Evolutionary conservation across 768 basidiomycete species (phyloP).

Genomic region (Suillus variegatus): DNA sequence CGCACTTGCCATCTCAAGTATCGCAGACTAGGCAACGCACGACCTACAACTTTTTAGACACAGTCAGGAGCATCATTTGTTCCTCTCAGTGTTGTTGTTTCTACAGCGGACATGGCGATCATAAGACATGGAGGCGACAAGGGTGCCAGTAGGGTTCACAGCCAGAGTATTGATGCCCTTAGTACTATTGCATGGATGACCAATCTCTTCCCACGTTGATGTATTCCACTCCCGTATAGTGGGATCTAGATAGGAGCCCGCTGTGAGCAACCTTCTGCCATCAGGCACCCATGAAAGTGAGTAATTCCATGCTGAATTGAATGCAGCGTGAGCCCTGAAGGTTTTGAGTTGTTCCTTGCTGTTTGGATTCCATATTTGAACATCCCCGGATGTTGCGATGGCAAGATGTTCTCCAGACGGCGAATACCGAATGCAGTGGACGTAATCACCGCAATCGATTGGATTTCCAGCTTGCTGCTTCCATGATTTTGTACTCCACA

Average conservation of each 20-base stretch:
- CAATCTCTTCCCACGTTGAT: background rate
- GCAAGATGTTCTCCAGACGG: background rate
- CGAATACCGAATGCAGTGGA: background rate
- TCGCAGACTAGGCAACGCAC: too few species aligned
- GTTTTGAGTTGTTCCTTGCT: background rate
- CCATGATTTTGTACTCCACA: background rate
- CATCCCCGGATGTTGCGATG: background rate
- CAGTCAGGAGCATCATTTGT: too few species aligned
- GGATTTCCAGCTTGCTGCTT: background rate
- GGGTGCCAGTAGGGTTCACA: background rate
- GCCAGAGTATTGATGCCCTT: background rate
- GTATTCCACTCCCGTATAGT: background rate
- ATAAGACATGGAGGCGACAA: too few species aligned
- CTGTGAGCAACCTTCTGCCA: background rate
- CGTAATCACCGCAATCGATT: background rate
- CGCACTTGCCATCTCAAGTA: too few species aligned
- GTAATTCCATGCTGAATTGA: background rate
- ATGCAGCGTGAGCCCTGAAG: background rate
- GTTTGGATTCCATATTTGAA: background rate
- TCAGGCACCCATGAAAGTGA: background rate
- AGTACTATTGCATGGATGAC: background rate
- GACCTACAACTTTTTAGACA: slow-evolving; percentile 24
- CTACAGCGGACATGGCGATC: too few species aligned
- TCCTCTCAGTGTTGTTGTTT: too few species aligned
- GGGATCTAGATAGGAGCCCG: background rate